phyloP scores from a whole-genome alignment of 177 flowering plant genomes.

The Viscum album region DNA sequence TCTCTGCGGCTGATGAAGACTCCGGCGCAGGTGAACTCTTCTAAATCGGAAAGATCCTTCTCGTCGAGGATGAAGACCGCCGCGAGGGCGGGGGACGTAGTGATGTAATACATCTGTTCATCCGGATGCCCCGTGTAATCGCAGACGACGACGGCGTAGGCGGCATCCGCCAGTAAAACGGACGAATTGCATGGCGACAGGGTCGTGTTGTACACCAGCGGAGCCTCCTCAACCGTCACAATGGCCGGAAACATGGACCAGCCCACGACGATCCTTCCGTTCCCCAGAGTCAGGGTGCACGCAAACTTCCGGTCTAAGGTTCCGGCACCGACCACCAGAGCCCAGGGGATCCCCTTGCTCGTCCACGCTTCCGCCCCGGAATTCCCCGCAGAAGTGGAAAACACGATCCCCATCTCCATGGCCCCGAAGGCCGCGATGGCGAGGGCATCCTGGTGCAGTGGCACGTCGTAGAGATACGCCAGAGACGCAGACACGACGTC shows the following conservation, averaged over 20 bases:
- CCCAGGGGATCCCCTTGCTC: conserved; percentile 70
- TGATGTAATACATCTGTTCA: conserved; percentile 81
- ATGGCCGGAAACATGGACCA: conserved; percentile 61
- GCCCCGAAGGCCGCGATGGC: conserved; percentile 78
- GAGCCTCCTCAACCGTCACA: too few relatives aligned
- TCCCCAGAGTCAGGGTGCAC: conserved; percentile 42
- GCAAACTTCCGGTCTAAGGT: conserved; percentile 81
- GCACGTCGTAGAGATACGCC: conserved; percentile 71
- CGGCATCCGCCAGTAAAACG: conserved; percentile 32
- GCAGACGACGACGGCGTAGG: conserved; percentile 68
- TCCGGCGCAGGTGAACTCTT: too few relatives aligned
- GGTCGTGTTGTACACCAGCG: too few relatives aligned
- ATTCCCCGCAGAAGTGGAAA: conserved; percentile 78
- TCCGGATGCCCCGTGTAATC: conserved; percentile 41
- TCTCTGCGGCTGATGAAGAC: conserved; percentile 39
- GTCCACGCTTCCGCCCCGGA: conserved; percentile 51
- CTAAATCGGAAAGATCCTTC: too few relatives aligned
- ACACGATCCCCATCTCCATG: conserved; percentile 56
- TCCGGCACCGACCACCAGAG: conserved; percentile 81
- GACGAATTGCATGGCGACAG: too few relatives aligned
- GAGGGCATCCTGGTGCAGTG: conserved; percentile 52
- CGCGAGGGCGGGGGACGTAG: conserved; percentile 68
- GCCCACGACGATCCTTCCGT: conserved; percentile 32
- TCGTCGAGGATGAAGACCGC: too few relatives aligned
- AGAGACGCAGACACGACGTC: conserved; percentile 71